A percentile compares a stretch with the other conserved stretches of the same genome.
These are phyloP conservation scores for Arabidopsis hybrid DNA, from an alignment of 441 rosid genomes.

Conservation along the genomic window DNA sequence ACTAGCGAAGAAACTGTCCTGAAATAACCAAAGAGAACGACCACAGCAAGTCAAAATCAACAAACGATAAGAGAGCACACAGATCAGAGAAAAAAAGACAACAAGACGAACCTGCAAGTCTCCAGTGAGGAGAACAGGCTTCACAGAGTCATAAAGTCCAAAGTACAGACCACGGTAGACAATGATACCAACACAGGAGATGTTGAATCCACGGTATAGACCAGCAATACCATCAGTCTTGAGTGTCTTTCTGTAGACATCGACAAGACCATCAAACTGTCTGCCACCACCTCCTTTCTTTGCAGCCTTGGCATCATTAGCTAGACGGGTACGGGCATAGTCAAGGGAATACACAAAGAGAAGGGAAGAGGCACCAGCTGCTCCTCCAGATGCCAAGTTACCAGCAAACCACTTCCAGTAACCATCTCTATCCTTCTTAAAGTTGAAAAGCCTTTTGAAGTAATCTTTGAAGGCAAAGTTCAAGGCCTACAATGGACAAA, in stretches of 20 bases:
- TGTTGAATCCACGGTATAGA: constrained; percentile 74
- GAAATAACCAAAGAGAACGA: constrained; percentile 41
- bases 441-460: constrained; percentile 72
- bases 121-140: constrained; percentile 64
- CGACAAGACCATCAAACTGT: constrained; percentile 67
- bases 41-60: constrained; percentile 8
- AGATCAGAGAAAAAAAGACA: not conserved
- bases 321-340: constrained; percentile 68
- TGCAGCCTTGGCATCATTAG: constrained; percentile 73
- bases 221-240: constrained; percentile 69
- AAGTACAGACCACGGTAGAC: constrained; percentile 75
- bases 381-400: constrained; percentile 72
- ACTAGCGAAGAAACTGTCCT: constrained; percentile 75
- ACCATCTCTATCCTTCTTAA: constrained; percentile 69
- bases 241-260: constrained; percentile 65
- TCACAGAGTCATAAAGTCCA: constrained; percentile 69
- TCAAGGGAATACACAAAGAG: constrained; percentile 70
- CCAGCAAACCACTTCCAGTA: constrained; percentile 82
- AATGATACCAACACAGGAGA: constrained; percentile 71
- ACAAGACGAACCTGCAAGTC: constrained; percentile 47
- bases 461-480: constrained; percentile 76
- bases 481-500: constrained; percentile 52
- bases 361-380: constrained; percentile 75
- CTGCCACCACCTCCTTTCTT: constrained; percentile 76
- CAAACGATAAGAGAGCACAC: not conserved